Percentiles rank a stretch among this genome's conserved stretches.
phyloP scores from a whole-genome alignment of 306 rosid genomes.

The Vachellia collinsii region DNA sequence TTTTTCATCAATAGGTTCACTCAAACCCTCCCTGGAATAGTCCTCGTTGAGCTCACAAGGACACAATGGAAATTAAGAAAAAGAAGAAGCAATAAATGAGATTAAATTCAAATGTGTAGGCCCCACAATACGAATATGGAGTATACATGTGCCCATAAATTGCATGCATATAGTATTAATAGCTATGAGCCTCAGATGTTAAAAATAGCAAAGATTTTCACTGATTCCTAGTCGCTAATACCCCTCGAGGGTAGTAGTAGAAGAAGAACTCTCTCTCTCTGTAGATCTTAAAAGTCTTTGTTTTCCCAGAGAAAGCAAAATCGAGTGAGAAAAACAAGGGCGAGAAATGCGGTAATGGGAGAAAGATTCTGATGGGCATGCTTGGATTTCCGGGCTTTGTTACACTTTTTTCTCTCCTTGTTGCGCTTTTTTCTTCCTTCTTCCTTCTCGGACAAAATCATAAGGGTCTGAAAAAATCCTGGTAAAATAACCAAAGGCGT shows the following conservation, averaged over 20 bases:
- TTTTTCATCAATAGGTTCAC: too few relatives aligned
- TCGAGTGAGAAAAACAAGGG: conserved; percentile 41
- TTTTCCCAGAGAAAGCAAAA: conserved; percentile 16
- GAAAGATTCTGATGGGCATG: conserved; percentile 55
- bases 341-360: conserved; percentile 41
- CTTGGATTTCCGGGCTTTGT: conserved; percentile 56
- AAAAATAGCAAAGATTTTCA: conserved; percentile 38
- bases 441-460: conserved; percentile 38
- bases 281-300: conserved; percentile 24
- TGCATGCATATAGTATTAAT: conserved; percentile 22
- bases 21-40: too few relatives aligned
- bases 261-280: background rate
- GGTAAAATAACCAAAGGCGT: background rate
- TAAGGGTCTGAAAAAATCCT: conserved; percentile 51
- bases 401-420: conserved; percentile 10
- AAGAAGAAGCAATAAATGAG: background rate
- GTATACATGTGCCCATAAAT: conserved; percentile 4
- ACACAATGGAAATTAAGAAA: background rate
- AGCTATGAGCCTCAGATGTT: background rate
- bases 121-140: background rate
- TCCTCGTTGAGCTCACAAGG: too few relatives aligned
- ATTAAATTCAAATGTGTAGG: background rate
- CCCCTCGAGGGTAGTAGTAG: background rate
- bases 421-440: conserved; percentile 6
- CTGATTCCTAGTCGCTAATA: conserved; percentile 18